A percentile compares a stretch with the other conserved stretches of the same genome.
These are phyloP conservation scores for Theileria sp. DNA, from an alignment of 169 alveolate genomes.

Conservation along the genomic window DNA sequence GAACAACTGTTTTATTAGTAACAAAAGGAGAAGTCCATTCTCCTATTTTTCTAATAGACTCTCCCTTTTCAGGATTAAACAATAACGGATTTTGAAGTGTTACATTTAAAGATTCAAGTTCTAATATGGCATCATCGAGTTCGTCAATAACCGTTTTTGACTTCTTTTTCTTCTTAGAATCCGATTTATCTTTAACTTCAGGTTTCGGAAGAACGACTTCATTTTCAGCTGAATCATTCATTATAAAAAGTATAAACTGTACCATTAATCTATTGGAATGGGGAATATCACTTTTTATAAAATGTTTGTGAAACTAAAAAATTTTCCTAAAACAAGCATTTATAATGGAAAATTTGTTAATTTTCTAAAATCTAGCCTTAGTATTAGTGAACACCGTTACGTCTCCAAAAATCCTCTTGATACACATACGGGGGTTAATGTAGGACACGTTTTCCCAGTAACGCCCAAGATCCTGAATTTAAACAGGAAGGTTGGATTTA, in stretches of 20 bases:
- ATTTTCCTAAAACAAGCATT: neutral
- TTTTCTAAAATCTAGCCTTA: neutral
- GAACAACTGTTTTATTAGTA: constrained; percentile 39
- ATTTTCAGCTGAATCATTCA: constrained; percentile 13
- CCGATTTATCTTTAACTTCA: constrained; percentile 12
- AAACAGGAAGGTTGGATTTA: neutral
- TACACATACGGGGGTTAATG: neutral
- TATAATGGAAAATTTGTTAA: neutral
- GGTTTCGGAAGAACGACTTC: constrained; percentile 9
- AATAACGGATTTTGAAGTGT: constrained; percentile 33
- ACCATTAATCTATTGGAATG: constrained; percentile 1
- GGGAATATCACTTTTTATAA: constrained; percentile 2
- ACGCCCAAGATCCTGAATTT: neutral
- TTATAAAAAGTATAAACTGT: constrained; percentile 6
- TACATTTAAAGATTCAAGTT: constrained; percentile 42
- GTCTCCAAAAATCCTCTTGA: neutral
- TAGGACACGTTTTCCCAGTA: neutral
- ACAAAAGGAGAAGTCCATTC: constrained; percentile 48
- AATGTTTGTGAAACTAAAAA: neutral
- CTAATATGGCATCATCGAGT: constrained; percentile 37
- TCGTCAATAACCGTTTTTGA: constrained; percentile 6
- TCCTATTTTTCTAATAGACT: constrained; percentile 44
- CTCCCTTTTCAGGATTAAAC: constrained; percentile 36
- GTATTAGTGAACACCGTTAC: neutral
- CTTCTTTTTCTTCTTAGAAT: constrained; percentile 44